These are phyloP conservation scores for Diutina scorzettiae DNA, from an alignment of 1,139 yeast genomes.

Conservation along the genomic window DNA sequence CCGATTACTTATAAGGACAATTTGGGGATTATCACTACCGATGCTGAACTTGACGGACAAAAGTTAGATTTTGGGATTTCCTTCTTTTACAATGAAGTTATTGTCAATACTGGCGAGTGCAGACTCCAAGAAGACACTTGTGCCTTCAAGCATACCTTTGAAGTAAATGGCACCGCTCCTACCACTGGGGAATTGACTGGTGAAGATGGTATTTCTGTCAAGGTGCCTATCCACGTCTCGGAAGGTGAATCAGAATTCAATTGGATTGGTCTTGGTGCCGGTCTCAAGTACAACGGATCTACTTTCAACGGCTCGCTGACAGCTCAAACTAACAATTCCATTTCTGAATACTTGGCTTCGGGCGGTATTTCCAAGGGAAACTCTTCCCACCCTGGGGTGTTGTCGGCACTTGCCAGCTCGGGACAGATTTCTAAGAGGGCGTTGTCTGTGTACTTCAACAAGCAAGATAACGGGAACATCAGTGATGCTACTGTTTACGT, in stretches of 20 bases:
- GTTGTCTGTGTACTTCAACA: neutral
- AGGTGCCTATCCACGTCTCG: neutral
- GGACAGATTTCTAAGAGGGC: neutral
- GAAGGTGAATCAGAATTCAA: neutral
- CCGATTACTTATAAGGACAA: neutral
- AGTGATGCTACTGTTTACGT: neutral
- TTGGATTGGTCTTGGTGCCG: neutral
- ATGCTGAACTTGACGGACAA: neutral
- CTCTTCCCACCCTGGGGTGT: neutral
- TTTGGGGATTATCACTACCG: neutral
- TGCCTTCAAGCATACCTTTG: neutral
- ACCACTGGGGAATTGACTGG: neutral
- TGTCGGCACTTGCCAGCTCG: neutral
- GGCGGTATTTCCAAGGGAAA: neutral
- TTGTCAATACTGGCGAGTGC: neutral
- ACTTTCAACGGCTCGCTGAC: neutral
- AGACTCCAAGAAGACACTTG: neutral
- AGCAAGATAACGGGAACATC: neutral
- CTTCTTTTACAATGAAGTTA: neutral
- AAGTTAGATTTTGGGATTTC: neutral
- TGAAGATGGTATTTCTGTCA: neutral
- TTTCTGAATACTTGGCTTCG: neutral
- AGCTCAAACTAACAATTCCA: neutral
- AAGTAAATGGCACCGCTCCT: neutral
- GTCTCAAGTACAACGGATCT: neutral